Percentiles rank a stretch among this genome's conserved stretches.
phyloP scores from a whole-genome alignment of 345 rosid species.

The Kernera saxatilis region DNA sequence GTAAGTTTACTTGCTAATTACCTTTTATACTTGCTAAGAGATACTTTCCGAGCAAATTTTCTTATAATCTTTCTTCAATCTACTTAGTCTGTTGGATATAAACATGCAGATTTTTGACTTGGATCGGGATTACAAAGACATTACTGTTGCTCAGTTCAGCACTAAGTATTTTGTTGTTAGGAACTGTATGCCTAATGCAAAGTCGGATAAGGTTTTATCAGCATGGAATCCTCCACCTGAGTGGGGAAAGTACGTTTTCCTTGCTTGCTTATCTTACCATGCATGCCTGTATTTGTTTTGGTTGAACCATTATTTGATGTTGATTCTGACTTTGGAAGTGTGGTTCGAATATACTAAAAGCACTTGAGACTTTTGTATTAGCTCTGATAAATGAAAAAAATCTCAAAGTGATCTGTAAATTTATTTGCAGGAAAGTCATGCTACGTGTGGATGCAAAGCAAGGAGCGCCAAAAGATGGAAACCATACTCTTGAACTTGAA shows the following conservation, averaged over 20 bases:
- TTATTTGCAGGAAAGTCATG: conserved; percentile 67
- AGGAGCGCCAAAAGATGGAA: conserved; percentile 79
- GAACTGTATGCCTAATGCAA: conserved; percentile 67
- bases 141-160: conserved; percentile 81
- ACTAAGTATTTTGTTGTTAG: conserved; percentile 73
- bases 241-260: conserved; percentile 78
- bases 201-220: conserved; percentile 78
- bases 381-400: background rate
- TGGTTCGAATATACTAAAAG: background rate
- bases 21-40: background rate
- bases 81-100: background rate
- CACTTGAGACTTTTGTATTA: background rate
- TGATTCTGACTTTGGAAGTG: background rate
- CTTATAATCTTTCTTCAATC: background rate
- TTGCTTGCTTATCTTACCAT: background rate
- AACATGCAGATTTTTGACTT: conserved; percentile 74
- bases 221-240: conserved; percentile 95
- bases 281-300: too few species aligned
- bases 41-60: background rate
- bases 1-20: too few species aligned
- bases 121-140: conserved; percentile 93
- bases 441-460: conserved; percentile 90
- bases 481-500: conserved; percentile 79
- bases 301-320: background rate
- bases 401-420: background rate